A percentile compares a stretch with the other conserved stretches of the same genome.
Evolutionary conservation across 768 basidiomycete genomes (phyloP).

Genomic region (Rubroboletus pulcherrimus): DNA sequence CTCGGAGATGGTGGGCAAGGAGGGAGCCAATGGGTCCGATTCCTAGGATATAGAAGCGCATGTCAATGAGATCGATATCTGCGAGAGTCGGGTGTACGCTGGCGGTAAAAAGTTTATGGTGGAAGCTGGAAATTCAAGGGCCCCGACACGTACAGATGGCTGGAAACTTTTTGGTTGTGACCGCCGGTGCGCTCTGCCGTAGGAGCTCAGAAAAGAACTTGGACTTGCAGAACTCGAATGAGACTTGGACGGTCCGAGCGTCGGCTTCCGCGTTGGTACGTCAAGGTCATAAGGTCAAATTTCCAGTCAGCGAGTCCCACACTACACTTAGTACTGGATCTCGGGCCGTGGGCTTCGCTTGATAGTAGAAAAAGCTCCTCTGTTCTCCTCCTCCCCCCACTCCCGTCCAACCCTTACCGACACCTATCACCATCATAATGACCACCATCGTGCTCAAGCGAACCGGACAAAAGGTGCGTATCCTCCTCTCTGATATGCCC

Average conservation of each 20-base stretch:
- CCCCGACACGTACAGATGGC: neutral
- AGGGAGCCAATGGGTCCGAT: conserved; percentile 82
- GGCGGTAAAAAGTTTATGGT: neutral
- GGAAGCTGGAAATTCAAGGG: neutral
- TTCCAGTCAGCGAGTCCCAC: neutral
- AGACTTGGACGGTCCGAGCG: neutral
- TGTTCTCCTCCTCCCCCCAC: conserved; percentile 1
- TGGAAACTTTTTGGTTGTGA: neutral
- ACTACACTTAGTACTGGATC: neutral
- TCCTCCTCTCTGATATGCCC: neutral
- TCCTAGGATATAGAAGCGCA: conserved; percentile 77
- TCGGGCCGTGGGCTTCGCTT: conserved; percentile 10
- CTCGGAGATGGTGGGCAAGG: conserved; percentile 74
- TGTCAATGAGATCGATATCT: neutral
- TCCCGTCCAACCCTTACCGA: conserved; percentile 10
- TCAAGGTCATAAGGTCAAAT: conserved; percentile 8
- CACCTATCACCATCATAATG: conserved; percentile 35
- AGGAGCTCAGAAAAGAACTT: neutral
- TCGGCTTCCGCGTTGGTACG: conserved; percentile 20
- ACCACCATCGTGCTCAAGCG: conserved; percentile 51
- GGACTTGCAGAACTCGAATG: neutral
- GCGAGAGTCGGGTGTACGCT: neutral
- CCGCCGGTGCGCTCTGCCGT: neutral
- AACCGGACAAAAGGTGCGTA: conserved; percentile 54
- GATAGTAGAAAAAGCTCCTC: conserved; percentile 6